Conservation (phyloP, 1,284 basidiomycete genomes). For the Ceratobasidium sp. region DNA sequence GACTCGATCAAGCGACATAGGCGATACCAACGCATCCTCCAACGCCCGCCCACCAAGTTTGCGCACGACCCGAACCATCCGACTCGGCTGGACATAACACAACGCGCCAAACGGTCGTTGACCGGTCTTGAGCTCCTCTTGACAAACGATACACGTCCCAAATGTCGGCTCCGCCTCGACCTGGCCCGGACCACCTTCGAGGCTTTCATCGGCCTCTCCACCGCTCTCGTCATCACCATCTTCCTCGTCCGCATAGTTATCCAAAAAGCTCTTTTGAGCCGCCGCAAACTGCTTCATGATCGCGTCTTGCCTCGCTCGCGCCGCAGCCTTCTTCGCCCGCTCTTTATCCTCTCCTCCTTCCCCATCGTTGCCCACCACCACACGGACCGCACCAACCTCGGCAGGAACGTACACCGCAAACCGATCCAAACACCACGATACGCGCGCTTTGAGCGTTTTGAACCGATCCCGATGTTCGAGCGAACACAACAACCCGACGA, state of each 20-base stretch:
- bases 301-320: slow-evolving; percentile 86
- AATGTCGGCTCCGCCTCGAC: slow-evolving; percentile 59
- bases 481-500: slow-evolving; percentile 80
- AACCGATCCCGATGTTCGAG: slow-evolving; percentile 83
- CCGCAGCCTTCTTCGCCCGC: slow-evolving; percentile 81
- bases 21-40: slow-evolving; percentile 79
- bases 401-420: slow-evolving; percentile 69
- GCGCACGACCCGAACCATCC: slow-evolving; percentile 79
- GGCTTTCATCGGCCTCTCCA: slow-evolving; percentile 56
- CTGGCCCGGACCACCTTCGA: slow-evolving; percentile 8
- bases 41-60: slow-evolving; percentile 63
- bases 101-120: slow-evolving; percentile 87
- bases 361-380: slow-evolving; percentile 54
- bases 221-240: slow-evolving; percentile 67
- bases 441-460: slow-evolving; percentile 76
- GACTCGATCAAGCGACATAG: slow-evolving; percentile 73
- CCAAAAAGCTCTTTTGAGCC: slow-evolving; percentile 87
- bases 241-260: slow-evolving; percentile 72
- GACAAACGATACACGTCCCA: slow-evolving; percentile 98
- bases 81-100: slow-evolving; percentile 92
- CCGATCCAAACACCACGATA: slow-evolving; percentile 80
- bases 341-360: slow-evolving; percentile 61
- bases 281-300: slow-evolving; percentile 95
- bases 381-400: slow-evolving; percentile 69
- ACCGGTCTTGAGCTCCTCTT: slow-evolving; percentile 80